Conservation (phyloP, 2,329 filamentous ascomycete genomes). For the Epichloe baconii region DNA sequence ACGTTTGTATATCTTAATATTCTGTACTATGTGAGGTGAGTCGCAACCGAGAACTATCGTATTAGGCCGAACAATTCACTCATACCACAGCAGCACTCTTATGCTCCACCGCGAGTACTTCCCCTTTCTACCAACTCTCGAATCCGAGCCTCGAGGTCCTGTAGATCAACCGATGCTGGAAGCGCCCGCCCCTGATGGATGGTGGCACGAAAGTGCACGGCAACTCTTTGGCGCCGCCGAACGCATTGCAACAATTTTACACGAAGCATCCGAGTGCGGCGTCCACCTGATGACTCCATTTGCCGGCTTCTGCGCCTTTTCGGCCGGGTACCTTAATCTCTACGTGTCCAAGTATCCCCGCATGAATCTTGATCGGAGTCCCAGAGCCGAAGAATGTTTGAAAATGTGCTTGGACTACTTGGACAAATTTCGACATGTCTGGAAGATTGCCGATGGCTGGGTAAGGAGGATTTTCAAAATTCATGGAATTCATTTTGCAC, state of each 20-base stretch:
- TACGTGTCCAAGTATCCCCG: slow-evolving; percentile 26
- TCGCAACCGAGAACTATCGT: not conserved
- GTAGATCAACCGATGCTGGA: slow-evolving; percentile 27
- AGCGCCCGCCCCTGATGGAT: slow-evolving; percentile 22
- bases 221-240: slow-evolving; percentile 24
- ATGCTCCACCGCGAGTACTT: slow-evolving; percentile 32
- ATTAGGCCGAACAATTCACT: not conserved
- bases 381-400: slow-evolving; percentile 10
- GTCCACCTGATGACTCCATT: slow-evolving; percentile 27
- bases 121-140: slow-evolving; percentile 26
- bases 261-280: slow-evolving; percentile 24
- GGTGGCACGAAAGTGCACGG: slow-evolving; percentile 26
- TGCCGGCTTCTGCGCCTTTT: slow-evolving; percentile 32
- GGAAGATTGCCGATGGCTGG: slow-evolving; percentile 18
- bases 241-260: slow-evolving; percentile 21
- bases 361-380: slow-evolving; percentile 25
- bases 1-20: slow-evolving; percentile 30
- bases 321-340: slow-evolving; percentile 27
- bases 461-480: slow-evolving; percentile 5
- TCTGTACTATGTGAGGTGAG: slow-evolving; percentile 29
- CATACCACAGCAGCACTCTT: slow-evolving; percentile 16
- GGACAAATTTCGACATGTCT: slow-evolving; percentile 15
- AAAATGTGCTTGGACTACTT: slow-evolving; percentile 16
- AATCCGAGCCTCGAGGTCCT: slow-evolving; percentile 23
- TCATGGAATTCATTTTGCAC: no score